Conservation (phyloP, 352 stramenopile genomes). For the Phytophthora palmivora region DNA sequence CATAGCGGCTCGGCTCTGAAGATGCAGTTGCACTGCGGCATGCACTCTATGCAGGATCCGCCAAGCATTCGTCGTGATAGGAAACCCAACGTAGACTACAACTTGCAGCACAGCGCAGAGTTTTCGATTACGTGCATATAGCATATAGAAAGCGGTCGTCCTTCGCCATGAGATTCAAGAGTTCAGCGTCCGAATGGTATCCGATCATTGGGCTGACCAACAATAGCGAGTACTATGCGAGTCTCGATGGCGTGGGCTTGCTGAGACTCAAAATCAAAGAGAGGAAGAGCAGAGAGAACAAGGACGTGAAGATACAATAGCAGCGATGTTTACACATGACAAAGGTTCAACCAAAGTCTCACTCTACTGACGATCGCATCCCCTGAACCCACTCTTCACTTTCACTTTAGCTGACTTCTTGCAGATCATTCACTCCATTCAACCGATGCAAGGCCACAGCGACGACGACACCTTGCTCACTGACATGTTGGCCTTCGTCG, state of each 20-base stretch:
- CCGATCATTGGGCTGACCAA: not conserved
- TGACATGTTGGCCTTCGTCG: conserved; percentile 35
- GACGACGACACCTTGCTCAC: conserved; percentile 12
- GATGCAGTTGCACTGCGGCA: not conserved
- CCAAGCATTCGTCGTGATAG: no score
- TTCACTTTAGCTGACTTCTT: conserved; percentile 8
- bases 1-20: not conserved
- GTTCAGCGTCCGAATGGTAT: not conserved
- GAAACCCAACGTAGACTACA: no score
- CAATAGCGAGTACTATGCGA: not conserved
- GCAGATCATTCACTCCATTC: no score
- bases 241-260: not conserved
- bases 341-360: not conserved
- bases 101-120: not conserved
- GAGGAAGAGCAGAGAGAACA: not conserved
- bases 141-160: no score
- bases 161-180: not conserved
- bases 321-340: not conserved
- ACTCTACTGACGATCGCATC: not conserved
- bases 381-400: conserved; percentile 22
- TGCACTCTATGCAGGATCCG: not conserved
- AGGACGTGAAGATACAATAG: not conserved
- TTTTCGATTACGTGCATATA: not conserved
- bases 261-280: no score
- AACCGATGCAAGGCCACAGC: not conserved